A percentile compares a stretch with the other conserved stretches of the same genome.
Conservation (phyloP, 2,329 filamentous ascomycete species). For the Neobulgaria alba region DNA sequence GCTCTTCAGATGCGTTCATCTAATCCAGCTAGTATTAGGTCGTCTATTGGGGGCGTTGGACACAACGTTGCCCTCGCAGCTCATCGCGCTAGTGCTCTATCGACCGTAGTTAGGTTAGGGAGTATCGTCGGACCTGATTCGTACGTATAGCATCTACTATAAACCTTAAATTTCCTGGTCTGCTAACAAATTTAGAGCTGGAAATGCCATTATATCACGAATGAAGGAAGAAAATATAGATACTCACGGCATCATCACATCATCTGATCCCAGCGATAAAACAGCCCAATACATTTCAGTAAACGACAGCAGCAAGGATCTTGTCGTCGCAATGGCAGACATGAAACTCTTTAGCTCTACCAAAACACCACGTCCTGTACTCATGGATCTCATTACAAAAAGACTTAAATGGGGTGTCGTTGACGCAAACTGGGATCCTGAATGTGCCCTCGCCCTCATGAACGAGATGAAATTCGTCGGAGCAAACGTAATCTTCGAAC, state of each 20-base stretch:
- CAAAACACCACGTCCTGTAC: neutral
- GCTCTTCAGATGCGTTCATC: constrained; percentile 56
- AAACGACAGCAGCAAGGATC: constrained; percentile 74
- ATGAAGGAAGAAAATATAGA: constrained; percentile 58
- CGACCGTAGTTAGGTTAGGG: constrained; percentile 58
- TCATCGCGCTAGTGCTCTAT: constrained; percentile 58
- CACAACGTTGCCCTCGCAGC: constrained; percentile 85
- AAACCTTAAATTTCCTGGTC: neutral
- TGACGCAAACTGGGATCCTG: constrained; percentile 76
- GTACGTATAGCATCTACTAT: constrained; percentile 40
- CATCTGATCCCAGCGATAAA: constrained; percentile 34
- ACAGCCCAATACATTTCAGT: constrained; percentile 90
- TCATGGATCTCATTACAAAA: neutral
- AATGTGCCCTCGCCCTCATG: neutral
- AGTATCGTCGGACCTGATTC: constrained; percentile 75
- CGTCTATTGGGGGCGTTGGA: constrained; percentile 84
- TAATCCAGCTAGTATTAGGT: constrained; percentile 72
- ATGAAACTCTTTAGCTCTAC: constrained; percentile 48
- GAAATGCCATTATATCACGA: constrained; percentile 60
- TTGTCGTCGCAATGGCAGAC: constrained; percentile 91
- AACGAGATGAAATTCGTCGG: neutral
- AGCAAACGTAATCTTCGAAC: constrained; percentile 70
- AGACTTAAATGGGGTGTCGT: constrained; percentile 59
- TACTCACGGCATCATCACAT: constrained; percentile 46
- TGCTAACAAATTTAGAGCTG: constrained; percentile 52